Base-by-base conservation (phyloP, 139 green algal genomes). In the Micractinium conductrix region DNA sequence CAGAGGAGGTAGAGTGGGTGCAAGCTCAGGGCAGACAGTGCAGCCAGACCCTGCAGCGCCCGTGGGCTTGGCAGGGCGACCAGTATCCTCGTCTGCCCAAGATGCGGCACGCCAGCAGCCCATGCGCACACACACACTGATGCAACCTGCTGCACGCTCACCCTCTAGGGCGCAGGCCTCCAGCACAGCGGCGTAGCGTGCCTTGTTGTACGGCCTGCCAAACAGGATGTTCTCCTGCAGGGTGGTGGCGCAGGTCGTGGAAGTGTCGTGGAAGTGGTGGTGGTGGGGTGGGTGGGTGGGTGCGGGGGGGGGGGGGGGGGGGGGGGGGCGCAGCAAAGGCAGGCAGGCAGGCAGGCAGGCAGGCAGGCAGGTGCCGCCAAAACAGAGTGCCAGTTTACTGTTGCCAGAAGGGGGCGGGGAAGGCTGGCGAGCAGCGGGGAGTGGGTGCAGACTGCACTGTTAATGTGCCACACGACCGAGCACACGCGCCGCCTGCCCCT, bases 181-280 rank as follows among this genome's bases (percentile, higher is more conserved):
- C 65, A 97, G 67, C n/a, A 93, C 91, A 43, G 37, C 26, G 44
- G 72, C 21, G 85, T 96, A 96, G 58, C 85, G 86, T 28, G 79
- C 79, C n/a, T 88, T 62, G 0, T 97, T 88, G n/a, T 86, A 89
- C 1, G 82, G 58, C 26, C 33, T 26, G 4, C 94, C 94, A 84
- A 98, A 96, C 30, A 93, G 53, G 40, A 98, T 92, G 87, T 98
- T 98, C 16, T 97, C 93, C 22, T 87, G 86, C 83, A 96, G 35
- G 9, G n/a, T n/a, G n/a, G n/a, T n/a, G 37, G 35, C 14, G 33
- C 28, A n/a, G n/a, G n/a, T n/a, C n/a, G n/a, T n/a, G n/a, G n/a
- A n/a, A n/a, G n/a, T n/a, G n/a, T n/a, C n/a, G n/a, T n/a, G n/a
- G n/a, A n/a, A n/a, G 2, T 33, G 72, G 43, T 9, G 24, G 72